Evolutionary conservation across 768 basidiomycete genomes (phyloP).

Genomic region (Neoboletus subvelutipes): DNA sequence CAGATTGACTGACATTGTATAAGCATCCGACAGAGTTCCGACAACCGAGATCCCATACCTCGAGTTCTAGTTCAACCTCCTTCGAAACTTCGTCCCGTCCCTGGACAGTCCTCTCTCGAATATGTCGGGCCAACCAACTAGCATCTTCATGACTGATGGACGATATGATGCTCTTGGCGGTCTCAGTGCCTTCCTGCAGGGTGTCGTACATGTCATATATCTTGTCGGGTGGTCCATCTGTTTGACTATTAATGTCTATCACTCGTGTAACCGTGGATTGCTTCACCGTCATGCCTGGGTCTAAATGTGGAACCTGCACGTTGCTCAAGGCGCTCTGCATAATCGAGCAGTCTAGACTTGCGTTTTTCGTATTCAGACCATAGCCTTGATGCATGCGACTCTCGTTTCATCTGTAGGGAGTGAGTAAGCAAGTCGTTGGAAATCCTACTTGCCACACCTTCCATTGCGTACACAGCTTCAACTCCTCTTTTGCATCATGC

Average conservation of each 20-base stretch:
- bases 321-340: constrained; percentile 63
- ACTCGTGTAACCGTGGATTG: neutral
- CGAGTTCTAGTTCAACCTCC: constrained; percentile 72
- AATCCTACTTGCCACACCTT: constrained; percentile 45
- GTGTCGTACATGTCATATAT: constrained; percentile 61
- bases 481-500: constrained; percentile 69
- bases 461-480: constrained; percentile 61
- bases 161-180: constrained; percentile 43
- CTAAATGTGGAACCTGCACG: constrained; percentile 50
- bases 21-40: neutral
- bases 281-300: constrained; percentile 42
- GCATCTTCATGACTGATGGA: constrained; percentile 47
- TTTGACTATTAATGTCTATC: neutral
- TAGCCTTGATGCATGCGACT: constrained; percentile 57
- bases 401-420: constrained; percentile 50
- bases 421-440: constrained; percentile 2
- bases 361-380: constrained; percentile 57
- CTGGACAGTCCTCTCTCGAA: constrained; percentile 45
- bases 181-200: constrained; percentile 53
- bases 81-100: constrained; percentile 51
- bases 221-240: constrained; percentile 39
- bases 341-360: constrained; percentile 50
- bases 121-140: constrained; percentile 60
- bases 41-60: constrained; percentile 44
- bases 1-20: constrained; percentile 46